These are phyloP conservation scores for Sungouiella blattae DNA, from an alignment of 805 yeast genomes.

Conservation along the genomic window DNA sequence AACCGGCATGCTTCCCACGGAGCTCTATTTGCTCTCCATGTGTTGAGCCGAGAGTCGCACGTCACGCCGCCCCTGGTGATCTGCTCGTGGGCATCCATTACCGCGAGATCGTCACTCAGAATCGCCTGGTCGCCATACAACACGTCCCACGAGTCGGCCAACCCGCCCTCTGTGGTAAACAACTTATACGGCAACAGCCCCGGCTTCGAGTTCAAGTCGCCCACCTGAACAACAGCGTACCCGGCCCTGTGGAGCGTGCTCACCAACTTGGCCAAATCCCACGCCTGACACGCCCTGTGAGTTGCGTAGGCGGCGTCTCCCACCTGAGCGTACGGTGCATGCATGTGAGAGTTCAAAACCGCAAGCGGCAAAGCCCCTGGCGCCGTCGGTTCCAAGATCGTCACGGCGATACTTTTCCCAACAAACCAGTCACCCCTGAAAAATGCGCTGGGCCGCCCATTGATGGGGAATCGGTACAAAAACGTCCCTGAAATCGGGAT, in stretches of 20 bases:
- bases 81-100: conserved; percentile 46
- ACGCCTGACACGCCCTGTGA: conserved; percentile 92
- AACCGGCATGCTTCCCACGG: conserved; percentile 77
- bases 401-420: conserved; percentile 83
- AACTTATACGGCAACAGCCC: conserved; percentile 78
- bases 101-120: conserved; percentile 21
- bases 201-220: conserved; percentile 89
- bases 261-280: conserved; percentile 81
- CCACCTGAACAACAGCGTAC: conserved; percentile 82
- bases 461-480: conserved; percentile 81
- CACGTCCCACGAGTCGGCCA: conserved; percentile 81
- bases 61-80: conserved; percentile 76
- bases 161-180: conserved; percentile 62
- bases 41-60: conserved; percentile 81
- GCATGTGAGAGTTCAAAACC: conserved; percentile 89
- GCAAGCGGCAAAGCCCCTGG: conserved; percentile 59
- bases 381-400: conserved; percentile 51
- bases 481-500: conserved; percentile 79
- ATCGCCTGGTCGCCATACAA: conserved; percentile 43
- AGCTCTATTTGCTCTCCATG: conserved; percentile 66
- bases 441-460: conserved; percentile 92
- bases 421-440: conserved; percentile 97
- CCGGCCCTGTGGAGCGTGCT: conserved; percentile 65
- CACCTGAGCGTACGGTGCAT: conserved; percentile 80
- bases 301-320: conserved; percentile 91